Base-by-base conservation (phyloP, 495 filamentous ascomycete genomes). In the Neurospora discreta region DNA sequence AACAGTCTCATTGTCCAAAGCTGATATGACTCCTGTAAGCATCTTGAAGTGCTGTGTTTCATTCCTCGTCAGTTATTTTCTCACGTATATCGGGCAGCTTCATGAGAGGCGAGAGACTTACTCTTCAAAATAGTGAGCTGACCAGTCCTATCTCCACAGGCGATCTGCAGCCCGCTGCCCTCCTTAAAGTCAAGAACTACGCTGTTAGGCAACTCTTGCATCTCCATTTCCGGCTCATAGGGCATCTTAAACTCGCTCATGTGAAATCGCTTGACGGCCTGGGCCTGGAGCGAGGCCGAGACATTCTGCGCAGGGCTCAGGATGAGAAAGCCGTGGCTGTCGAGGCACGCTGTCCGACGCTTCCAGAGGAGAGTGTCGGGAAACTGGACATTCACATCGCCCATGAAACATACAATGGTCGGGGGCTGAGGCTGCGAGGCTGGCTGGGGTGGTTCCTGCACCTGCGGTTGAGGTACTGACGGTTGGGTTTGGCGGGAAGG, bases 301-400 rank as follows among this genome's bases (percentile, higher is more conserved):
- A 75, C 78, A 7, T 82, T 81, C 71, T 81, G 78, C 11, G 87
- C 84, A 30, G 89, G 84, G 15, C 87, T 89, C 71, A 95, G 84
- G 72, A 95, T 88, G 58, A 98, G 79, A 76, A 90, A 90, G 11
- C 94, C 94, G 67, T 90, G 84, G 72, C 86, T 86, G 78, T 96
- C 92, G 67, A 98, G 85, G 69, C 89, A 87, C 82, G 97, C 89
- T 76, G 88, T 90, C 69, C 94, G 89, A 68, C 93, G 90, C 81
- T 97, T 97, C 94, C 94, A 98, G 11, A 98, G 84, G 30, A 97
- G 85, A 60, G 90, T 94, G 78, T 96, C 94, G 2, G 94, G 94
- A 77, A 98, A 97, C 76, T 98, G 94, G 4, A 97, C 89, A 74
- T 98, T 97, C 69, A 97, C 89, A 76, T 97, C 93, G 44, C 94